Evolutionary conservation across 306 rosid species (phyloP).

Genomic region (Rubus parviflorus): DNA sequence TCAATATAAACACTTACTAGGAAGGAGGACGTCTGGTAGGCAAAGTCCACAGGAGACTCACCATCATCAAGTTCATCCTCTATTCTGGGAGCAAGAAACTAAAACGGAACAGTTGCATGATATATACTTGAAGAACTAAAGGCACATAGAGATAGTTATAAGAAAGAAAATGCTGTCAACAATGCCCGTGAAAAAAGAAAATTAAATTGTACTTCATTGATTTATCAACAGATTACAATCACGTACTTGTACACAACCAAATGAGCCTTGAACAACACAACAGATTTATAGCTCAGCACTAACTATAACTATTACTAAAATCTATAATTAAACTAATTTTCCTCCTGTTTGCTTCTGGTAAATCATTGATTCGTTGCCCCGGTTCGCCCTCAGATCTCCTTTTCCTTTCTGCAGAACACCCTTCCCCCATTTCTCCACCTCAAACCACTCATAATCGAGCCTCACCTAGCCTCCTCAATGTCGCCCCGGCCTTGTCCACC

Average conservation of each 20-base stretch:
- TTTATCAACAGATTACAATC: not conserved
- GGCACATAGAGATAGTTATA: too few relatives aligned
- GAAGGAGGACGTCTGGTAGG: too few relatives aligned
- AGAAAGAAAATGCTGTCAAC: not conserved
- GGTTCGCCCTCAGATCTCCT: too few relatives aligned
- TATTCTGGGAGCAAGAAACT: not conserved
- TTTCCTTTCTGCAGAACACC: not conserved
- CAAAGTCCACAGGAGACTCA: not conserved
- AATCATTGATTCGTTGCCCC: not conserved
- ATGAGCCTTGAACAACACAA: too few relatives aligned
- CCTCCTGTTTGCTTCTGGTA: not conserved
- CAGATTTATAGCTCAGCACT: not conserved
- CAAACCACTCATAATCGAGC: not conserved
- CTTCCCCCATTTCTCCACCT: slow-evolving; percentile 3
- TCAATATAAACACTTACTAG: too few relatives aligned
- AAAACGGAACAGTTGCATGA: too few relatives aligned
- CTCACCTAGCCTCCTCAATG: not conserved
- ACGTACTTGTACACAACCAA: not conserved
- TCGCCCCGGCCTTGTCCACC: slow-evolving; percentile 41
- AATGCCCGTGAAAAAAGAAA: not conserved
- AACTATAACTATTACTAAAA: not conserved
- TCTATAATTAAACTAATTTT: not conserved
- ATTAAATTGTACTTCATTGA: not conserved
- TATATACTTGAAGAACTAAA: too few relatives aligned
- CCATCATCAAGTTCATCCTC: not conserved